These are phyloP conservation scores for Plasmopara halstedii DNA, from an alignment of 352 stramenopile genomes.

Conservation along the genomic window DNA sequence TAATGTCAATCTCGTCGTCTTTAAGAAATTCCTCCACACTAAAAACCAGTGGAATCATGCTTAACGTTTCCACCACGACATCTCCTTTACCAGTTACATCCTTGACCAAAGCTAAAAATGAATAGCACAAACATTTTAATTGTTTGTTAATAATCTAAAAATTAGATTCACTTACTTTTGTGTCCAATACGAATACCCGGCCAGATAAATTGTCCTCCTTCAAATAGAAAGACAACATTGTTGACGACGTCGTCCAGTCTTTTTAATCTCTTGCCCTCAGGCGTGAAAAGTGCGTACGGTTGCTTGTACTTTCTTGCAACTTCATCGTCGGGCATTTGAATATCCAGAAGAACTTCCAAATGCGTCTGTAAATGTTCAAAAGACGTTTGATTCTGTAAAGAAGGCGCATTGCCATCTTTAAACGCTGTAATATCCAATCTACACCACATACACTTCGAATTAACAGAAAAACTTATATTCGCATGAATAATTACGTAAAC, in stretches of 20 bases:
- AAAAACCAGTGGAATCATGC: constrained; percentile 61
- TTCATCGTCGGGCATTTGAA: constrained; percentile 16
- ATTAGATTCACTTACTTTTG: constrained; percentile 31
- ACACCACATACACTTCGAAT: constrained; percentile 1
- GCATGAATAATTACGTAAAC: constrained; percentile 1
- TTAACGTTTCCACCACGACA: constrained; percentile 53
- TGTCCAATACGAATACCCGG: constrained; percentile 57
- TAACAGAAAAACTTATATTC: background rate
- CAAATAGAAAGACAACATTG: constrained; percentile 60
- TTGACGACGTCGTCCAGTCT: constrained; percentile 32
- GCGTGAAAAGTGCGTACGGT: constrained; percentile 56
- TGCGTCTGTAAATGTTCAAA: constrained; percentile 28
- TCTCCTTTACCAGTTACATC: constrained; percentile 39
- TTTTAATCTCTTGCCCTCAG: constrained; percentile 37
- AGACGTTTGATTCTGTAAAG: constrained; percentile 26
- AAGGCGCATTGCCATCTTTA: constrained; percentile 46
- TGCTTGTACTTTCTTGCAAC: constrained; percentile 52
- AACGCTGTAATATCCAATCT: constrained; percentile 46
- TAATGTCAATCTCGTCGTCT: constrained; percentile 76
- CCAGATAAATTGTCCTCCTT: constrained; percentile 76
- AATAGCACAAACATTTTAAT: background rate
- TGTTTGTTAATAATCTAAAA: background rate
- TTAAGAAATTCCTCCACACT: constrained; percentile 66
- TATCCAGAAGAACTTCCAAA: constrained; percentile 34
- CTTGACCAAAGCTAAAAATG: constrained; percentile 31